A percentile compares a stretch with the other conserved stretches of the same genome.
Evolutionary conservation across 148 eudicot genomes (phyloP).

Genomic region (Persicaria maculosa): DNA sequence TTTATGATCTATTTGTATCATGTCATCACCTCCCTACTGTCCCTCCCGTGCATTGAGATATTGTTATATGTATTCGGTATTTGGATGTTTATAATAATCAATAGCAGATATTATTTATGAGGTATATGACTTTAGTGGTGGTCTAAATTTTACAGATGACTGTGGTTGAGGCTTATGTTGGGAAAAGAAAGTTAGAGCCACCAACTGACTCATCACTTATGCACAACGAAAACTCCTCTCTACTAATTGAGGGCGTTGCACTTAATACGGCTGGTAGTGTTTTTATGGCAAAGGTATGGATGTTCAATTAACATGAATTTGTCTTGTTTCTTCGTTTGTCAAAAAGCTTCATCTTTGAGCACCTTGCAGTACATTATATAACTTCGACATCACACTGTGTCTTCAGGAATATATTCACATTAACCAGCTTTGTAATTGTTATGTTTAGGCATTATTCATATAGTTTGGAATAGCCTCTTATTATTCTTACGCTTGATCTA

Average conservation of each 20-base stretch:
- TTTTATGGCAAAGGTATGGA: constrained; percentile 57
- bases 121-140: no score
- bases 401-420: no score
- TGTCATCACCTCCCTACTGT: constrained; percentile 5
- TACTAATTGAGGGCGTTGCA: constrained; percentile 71
- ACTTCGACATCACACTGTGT: no score
- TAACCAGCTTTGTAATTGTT: no score
- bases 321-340: background rate
- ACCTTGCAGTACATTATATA: no score
- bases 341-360: background rate
- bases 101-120: no score
- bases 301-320: background rate
- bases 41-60: background rate
- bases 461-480: no score
- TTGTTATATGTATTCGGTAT: no score
- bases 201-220: constrained; percentile 45
- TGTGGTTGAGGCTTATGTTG: constrained; percentile 79
- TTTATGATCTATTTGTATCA: background rate
- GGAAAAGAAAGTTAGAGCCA: constrained; percentile 49
- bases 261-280: constrained; percentile 83
- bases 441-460: no score
- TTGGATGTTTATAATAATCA: no score
- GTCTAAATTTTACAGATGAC: constrained; percentile 49
- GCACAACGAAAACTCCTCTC: constrained; percentile 34
- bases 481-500: no score